Base-by-base conservation (phyloP, 1,284 basidiomycete species). In the Ceratobasidium theobromae region DNA sequence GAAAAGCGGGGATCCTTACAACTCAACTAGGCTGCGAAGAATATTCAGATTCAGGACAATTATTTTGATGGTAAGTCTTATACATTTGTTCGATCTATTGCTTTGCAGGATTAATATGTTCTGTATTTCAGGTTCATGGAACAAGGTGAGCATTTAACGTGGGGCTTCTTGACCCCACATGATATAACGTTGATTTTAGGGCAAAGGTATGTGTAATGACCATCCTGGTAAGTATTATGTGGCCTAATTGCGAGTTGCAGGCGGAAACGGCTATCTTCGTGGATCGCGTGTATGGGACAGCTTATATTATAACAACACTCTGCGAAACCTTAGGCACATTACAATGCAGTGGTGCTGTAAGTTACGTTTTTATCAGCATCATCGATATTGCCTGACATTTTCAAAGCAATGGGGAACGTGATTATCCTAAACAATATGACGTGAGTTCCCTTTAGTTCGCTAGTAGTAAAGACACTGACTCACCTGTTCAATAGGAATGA, bases 31-130 rank as follows among this genome's bases (percentile, higher is more conserved):
- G 60, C 49, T 9, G 57, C 66, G 27, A 25, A 49, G 16, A 58
- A 60, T 27, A 52, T 67, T n/a, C 66, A 67, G 32, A 62, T 67
- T 33, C 66, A 67, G 40, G 66, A 67, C 33, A 67, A 67, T 38
- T 67, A 62, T 32, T 67, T 67, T 33, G 66, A 67, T 40, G 66
- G 66, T 62, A 35, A 23, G 66, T 41, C 21, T n/a, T n/a, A n/a
- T n/a, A n/a, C 11, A 23, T n/a, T 18, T 18, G 18, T 14, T 21
- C 5, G 25, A 23, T n/a, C 11, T 12, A 32, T 32, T 9, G 8
- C 28, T 18, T 28, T 53, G 18, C 51, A 48, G 23, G 2, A 6
- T n/a, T 2, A 11, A 48, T 32, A n/a, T 25, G 23, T 14, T 51
- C 16, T 21, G 14, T n/a, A 21, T 23, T 2, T 14, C 46, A 67